Percentiles rank a stretch among this genome's conserved stretches.
These are phyloP conservation scores for Coniella vitis DNA, from an alignment of 2,329 filamentous ascomycete species.

Conservation along the genomic window DNA sequence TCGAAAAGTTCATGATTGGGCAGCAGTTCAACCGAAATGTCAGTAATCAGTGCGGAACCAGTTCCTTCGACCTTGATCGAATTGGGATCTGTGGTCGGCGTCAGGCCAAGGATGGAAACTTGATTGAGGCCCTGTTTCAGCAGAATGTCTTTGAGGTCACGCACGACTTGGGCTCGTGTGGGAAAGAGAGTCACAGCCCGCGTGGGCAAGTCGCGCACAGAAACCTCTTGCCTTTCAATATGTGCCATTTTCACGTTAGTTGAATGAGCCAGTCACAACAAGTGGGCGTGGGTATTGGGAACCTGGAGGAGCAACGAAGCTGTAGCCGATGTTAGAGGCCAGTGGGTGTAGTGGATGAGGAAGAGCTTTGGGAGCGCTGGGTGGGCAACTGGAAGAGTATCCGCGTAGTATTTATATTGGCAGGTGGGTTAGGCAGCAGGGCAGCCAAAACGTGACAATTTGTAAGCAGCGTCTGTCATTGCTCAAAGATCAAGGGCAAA, in stretches of 20 bases:
- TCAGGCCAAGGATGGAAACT: constrained; percentile 47
- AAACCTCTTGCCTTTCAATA: constrained; percentile 41
- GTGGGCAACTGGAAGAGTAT: too few relatives aligned
- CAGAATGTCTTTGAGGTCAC: constrained; percentile 49
- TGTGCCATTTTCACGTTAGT: constrained; percentile 29
- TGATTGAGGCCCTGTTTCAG: constrained; percentile 50
- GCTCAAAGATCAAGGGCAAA: too few relatives aligned
- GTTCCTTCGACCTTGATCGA: constrained; percentile 55
- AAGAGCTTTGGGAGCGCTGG: too few relatives aligned
- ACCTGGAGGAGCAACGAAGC: too few relatives aligned
- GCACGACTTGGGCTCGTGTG: constrained; percentile 50
- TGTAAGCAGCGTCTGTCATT: too few relatives aligned
- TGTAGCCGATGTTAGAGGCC: too few relatives aligned
- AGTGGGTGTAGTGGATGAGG: too few relatives aligned
- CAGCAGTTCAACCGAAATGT: constrained; percentile 54
- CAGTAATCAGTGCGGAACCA: constrained; percentile 51
- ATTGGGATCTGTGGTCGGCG: constrained; percentile 45
- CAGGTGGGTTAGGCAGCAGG: too few relatives aligned
- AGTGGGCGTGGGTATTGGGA: too few relatives aligned
- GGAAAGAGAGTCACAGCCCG: constrained; percentile 59
- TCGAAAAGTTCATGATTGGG: constrained; percentile 48
- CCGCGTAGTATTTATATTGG: too few relatives aligned
- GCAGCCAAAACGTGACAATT: too few relatives aligned
- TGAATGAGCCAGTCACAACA: too few relatives aligned
- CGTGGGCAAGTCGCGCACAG: constrained; percentile 50